phyloP scores from a whole-genome alignment of 768 basidiomycete genomes.

The Asterophora lycoperdoides region DNA sequence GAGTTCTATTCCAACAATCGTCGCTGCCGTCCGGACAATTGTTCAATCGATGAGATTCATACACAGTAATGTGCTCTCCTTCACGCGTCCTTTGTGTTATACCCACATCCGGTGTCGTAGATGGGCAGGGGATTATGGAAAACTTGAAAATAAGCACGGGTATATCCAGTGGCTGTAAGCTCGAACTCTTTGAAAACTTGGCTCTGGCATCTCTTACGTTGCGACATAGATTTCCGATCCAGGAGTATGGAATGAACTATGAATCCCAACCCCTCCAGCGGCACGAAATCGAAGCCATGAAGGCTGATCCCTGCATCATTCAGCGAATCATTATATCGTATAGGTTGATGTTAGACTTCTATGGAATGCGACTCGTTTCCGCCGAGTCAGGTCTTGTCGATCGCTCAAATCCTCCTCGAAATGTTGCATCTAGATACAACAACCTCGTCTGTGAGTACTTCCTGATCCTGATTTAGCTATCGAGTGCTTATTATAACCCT shows the following conservation, averaged over 20 bases:
- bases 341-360: constrained; percentile 74
- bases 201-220: not conserved
- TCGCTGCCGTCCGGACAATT: constrained; percentile 57
- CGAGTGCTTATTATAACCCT: not conserved
- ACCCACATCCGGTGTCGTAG: constrained; percentile 30
- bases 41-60: constrained; percentile 61
- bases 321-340: constrained; percentile 57
- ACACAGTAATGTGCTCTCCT: constrained; percentile 37
- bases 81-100: not conserved
- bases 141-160: constrained; percentile 64
- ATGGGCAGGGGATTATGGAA: constrained; percentile 60
- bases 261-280: constrained; percentile 61
- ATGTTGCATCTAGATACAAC: constrained; percentile 50
- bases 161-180: constrained; percentile 80
- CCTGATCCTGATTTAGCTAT: not conserved
- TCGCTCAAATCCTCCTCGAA: constrained; percentile 44
- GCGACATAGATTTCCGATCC: constrained; percentile 58
- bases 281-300: constrained; percentile 62
- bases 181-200: not conserved
- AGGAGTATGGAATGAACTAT: constrained; percentile 69
- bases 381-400: constrained; percentile 55
- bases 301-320: constrained; percentile 41
- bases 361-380: constrained; percentile 65
- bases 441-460: constrained; percentile 62
- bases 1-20: constrained; percentile 57